Conservation (phyloP, 2,329 filamentous ascomycete genomes). For the Achaetomium macrosporum region DNA sequence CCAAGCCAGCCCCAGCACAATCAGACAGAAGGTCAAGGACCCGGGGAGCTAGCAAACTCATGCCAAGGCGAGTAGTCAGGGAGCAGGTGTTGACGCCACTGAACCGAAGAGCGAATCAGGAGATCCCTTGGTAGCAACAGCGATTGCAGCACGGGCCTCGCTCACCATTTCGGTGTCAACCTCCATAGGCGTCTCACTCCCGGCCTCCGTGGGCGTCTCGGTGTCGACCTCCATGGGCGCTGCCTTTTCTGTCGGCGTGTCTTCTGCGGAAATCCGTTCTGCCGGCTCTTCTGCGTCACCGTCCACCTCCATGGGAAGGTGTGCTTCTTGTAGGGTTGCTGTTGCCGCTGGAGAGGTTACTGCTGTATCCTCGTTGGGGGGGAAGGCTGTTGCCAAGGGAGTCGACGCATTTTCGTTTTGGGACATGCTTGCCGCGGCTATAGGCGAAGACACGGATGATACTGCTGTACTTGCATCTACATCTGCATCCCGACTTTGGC, state of each 20-base stretch:
- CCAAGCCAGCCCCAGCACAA: too few species aligned
- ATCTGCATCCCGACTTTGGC: background rate
- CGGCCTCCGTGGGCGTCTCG: background rate
- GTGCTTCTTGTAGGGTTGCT: too few species aligned
- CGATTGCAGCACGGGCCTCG: background rate
- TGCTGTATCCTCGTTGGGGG: too few species aligned
- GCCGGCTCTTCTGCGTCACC: background rate
- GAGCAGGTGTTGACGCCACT: background rate
- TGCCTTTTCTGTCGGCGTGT: background rate
- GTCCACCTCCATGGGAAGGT: too few species aligned
- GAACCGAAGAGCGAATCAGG: background rate
- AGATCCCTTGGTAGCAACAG: background rate
- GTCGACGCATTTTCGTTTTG: too few species aligned
- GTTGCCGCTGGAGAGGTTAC: too few species aligned
- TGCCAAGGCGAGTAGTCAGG: background rate
- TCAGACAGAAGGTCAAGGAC: too few species aligned
- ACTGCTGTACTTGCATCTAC: background rate
- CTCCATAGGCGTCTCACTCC: background rate
- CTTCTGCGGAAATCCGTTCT: background rate
- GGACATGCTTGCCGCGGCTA: too few species aligned
- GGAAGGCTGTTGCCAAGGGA: too few species aligned
- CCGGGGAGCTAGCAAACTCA: background rate
- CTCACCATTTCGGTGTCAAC: background rate
- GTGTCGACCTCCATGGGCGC: constrained; percentile 5
- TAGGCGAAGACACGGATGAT: too few species aligned